These are phyloP conservation scores for Sungouiella blattae DNA, from an alignment of 805 yeast genomes.

Conservation along the genomic window DNA sequence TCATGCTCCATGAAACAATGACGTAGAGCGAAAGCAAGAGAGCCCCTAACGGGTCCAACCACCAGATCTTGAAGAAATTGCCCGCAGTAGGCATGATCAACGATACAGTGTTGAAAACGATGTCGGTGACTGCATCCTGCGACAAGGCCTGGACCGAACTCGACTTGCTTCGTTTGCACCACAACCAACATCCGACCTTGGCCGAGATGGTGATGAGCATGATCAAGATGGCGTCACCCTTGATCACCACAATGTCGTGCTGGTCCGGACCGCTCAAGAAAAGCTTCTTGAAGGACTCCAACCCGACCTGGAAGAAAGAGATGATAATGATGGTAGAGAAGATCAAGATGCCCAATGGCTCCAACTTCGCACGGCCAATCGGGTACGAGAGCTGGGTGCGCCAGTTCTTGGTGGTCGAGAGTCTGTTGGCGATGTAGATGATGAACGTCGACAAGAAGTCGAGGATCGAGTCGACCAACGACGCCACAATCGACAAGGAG, in stretches of 20 bases:
- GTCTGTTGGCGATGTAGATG: slow-evolving; percentile 57
- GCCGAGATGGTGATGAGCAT: slow-evolving; percentile 62
- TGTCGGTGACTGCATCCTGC: slow-evolving; percentile 78
- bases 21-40: slow-evolving; percentile 58
- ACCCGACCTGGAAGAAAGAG: slow-evolving; percentile 69
- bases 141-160: slow-evolving; percentile 75
- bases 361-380: slow-evolving; percentile 67
- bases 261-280: slow-evolving; percentile 30
- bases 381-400: slow-evolving; percentile 51
- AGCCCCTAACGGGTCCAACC: slow-evolving; percentile 78
- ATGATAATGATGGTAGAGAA: slow-evolving; percentile 69
- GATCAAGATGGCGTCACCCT: slow-evolving; percentile 48
- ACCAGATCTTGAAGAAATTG: slow-evolving; percentile 49
- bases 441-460: slow-evolving; percentile 75
- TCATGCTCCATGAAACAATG: slow-evolving; percentile 58
- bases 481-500: slow-evolving; percentile 75
- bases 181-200: slow-evolving; percentile 58
- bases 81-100: slow-evolving; percentile 68
- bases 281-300: slow-evolving; percentile 54
- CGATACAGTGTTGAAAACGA: slow-evolving; percentile 69
- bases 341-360: slow-evolving; percentile 74
- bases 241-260: slow-evolving; percentile 43
- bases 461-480: slow-evolving; percentile 70
- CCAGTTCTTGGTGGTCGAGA: slow-evolving; percentile 46
- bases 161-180: slow-evolving; percentile 60